Base-by-base conservation (phyloP, 2,329 filamentous ascomycete species). In the Nemania sp. region DNA sequence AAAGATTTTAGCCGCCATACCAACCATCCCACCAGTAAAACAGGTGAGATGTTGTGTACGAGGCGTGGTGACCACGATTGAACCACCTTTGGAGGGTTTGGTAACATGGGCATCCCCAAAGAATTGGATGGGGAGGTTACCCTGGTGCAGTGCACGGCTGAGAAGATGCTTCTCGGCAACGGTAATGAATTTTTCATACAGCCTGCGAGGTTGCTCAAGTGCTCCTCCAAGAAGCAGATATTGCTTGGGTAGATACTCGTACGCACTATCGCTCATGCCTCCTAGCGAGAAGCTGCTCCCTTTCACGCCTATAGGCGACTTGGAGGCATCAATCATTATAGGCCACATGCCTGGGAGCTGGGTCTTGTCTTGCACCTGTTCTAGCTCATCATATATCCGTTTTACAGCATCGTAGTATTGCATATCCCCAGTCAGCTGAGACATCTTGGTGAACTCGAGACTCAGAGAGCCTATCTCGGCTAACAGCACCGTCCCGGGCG, bases 181-280 rank as follows among this genome's bases (percentile, higher is more conserved):
- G 17, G 71, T 69, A 33, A 80, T 73, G 34, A 77, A 77, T 1
- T 64, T 66, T 39, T 74, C 69, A 58, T 79, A 80, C 65, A 80
- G 69, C n/a, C 62, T 72, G 23, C 70, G 70, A 11, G 77, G 78
- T 57, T 77, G 77, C 12, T 81, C 54, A n/a, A 80, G 72, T 0
- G 76, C 72, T 3, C 87, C 86, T 30, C 84, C 84, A 0, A 89
- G 79, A n/a, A 90, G 73, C 43, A 89, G 72, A 64, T 84, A 83
- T 66, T 88, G 78, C 66, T 90, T 74, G 0, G 80, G 76, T 59
- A 89, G 80, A 66, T 91, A 93, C 64, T 84, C 82, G 57, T 83
- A 84, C 1, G 81, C 68, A 12, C 80, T 82, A 64, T 84, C 81
- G 3, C 79, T 75, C 75, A 80, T 80, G 31, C 76, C 80, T 39